These are phyloP conservation scores for Phytopythium mirpurense DNA, from an alignment of 352 stramenopile species.

Conservation along the genomic window DNA sequence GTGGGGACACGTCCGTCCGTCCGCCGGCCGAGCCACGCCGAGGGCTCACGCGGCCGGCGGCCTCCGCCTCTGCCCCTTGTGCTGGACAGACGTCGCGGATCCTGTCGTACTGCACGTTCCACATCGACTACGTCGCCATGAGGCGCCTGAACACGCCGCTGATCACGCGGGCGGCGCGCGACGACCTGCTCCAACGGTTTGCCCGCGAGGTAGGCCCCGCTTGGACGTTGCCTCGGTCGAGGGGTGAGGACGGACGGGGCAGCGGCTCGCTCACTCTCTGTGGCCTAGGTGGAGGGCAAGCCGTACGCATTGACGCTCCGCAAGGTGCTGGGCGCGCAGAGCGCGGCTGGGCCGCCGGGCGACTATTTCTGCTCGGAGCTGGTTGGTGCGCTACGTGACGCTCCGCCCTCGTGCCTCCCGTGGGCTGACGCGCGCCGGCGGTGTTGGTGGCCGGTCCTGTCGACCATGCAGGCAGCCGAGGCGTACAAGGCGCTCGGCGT, in stretches of 20 bases:
- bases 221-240: too few species aligned
- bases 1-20: constrained; percentile 16
- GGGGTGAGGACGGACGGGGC: too few species aligned
- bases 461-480: constrained; percentile 30
- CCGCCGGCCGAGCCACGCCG: too few species aligned
- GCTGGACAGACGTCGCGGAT: constrained; percentile 13
- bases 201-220: constrained; percentile 17
- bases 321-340: constrained; percentile 33
- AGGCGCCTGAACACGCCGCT: constrained; percentile 49
- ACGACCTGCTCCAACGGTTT: constrained; percentile 44
- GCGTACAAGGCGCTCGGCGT: constrained; percentile 50
- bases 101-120: constrained; percentile 27
- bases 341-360: constrained; percentile 7
- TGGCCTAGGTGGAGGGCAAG: constrained; percentile 30
- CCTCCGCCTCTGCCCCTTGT: neutral
- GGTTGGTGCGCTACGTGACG: too few species aligned
- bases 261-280: too few species aligned
- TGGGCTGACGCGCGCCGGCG: too few species aligned
- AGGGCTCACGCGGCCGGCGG: too few species aligned
- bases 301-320: constrained; percentile 49
- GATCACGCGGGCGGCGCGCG: constrained; percentile 31
- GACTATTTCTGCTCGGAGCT: constrained; percentile 72
- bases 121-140: constrained; percentile 42
- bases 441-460: too few species aligned
- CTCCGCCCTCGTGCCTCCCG: too few species aligned